These are phyloP conservation scores for Fusarium beomiforme DNA, from an alignment of 2,329 filamentous ascomycete genomes.

Conservation along the genomic window DNA sequence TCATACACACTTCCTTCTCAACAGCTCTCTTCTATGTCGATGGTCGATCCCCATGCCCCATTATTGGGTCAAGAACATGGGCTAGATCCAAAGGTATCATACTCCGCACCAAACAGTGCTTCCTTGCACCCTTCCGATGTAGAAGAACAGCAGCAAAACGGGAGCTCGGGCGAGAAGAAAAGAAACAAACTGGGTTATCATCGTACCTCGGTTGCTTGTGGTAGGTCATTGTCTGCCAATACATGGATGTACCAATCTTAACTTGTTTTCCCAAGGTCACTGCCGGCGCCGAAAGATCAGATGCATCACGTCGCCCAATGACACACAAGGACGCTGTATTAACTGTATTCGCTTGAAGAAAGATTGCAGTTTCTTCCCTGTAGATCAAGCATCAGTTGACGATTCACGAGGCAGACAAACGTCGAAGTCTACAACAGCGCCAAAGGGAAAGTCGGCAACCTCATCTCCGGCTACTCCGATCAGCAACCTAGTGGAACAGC, in stretches of 20 bases:
- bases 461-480: constrained; percentile 59
- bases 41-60: constrained; percentile 47
- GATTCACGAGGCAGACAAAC: constrained; percentile 56
- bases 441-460: constrained; percentile 56
- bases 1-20: constrained; percentile 45
- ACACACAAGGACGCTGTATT: constrained; percentile 80
- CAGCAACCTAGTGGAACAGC: constrained; percentile 54
- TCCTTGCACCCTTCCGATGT: constrained; percentile 51
- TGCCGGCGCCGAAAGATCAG: constrained; percentile 94
- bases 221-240: constrained; percentile 66
- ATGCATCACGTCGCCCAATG: constrained; percentile 80
- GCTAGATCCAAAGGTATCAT: constrained; percentile 58
- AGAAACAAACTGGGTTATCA: constrained; percentile 97
- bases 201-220: constrained; percentile 92
- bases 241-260: neutral
- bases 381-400: constrained; percentile 75
- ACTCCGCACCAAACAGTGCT: constrained; percentile 61
- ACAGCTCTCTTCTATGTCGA: constrained; percentile 45
- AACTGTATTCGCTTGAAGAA: constrained; percentile 96
- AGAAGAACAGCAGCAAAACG: constrained; percentile 46
- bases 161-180: constrained; percentile 61
- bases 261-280: constrained; percentile 68
- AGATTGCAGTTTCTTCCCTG: constrained; percentile 91
- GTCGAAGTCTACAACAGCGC: constrained; percentile 51
- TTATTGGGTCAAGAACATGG: constrained; percentile 49